A percentile compares a stretch with the other conserved stretches of the same genome.
These are phyloP conservation scores for Lachnellula hyalina DNA, from an alignment of 2,329 filamentous ascomycete species.

Conservation along the genomic window DNA sequence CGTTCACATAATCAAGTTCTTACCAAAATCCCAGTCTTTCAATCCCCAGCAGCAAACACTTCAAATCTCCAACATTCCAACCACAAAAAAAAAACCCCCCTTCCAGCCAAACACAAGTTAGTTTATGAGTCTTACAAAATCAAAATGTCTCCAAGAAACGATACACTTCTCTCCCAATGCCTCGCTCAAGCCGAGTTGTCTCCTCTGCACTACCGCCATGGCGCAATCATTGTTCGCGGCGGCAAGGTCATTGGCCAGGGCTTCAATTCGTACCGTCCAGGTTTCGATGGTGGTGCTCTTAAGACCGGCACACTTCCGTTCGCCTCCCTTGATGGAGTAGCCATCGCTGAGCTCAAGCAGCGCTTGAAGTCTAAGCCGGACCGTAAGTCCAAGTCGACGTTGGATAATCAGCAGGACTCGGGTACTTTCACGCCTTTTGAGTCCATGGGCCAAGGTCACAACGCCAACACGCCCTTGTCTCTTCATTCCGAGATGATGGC, in stretches of 20 bases:
- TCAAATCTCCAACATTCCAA: background rate
- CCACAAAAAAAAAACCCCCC: background rate
- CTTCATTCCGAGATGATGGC: constrained; percentile 55
- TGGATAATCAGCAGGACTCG: constrained; percentile 19
- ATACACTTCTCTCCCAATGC: constrained; percentile 45
- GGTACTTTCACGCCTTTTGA: constrained; percentile 31
- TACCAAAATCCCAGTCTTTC: background rate
- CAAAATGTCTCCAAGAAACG: constrained; percentile 31
- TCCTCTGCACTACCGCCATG: constrained; percentile 45
- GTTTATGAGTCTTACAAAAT: background rate
- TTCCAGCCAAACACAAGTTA: background rate
- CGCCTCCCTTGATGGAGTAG: constrained; percentile 23
- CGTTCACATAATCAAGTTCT: background rate
- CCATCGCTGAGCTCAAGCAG: constrained; percentile 30
- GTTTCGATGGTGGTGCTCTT: constrained; percentile 44
- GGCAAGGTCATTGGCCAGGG: constrained; percentile 49
- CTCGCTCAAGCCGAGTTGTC: constrained; percentile 46
- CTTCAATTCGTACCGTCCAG: constrained; percentile 45
- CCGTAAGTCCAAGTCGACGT: constrained; percentile 31
- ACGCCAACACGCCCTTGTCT: constrained; percentile 39
- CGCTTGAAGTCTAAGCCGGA: constrained; percentile 35
- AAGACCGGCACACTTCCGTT: constrained; percentile 41
- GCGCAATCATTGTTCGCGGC: constrained; percentile 45
- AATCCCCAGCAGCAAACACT: background rate
- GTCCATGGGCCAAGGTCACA: constrained; percentile 35